Percentiles rank a stretch among this genome's conserved stretches.
Conservation (phyloP, 495 filamentous ascomycete species). For the Pseudevernia furfuracea region DNA sequence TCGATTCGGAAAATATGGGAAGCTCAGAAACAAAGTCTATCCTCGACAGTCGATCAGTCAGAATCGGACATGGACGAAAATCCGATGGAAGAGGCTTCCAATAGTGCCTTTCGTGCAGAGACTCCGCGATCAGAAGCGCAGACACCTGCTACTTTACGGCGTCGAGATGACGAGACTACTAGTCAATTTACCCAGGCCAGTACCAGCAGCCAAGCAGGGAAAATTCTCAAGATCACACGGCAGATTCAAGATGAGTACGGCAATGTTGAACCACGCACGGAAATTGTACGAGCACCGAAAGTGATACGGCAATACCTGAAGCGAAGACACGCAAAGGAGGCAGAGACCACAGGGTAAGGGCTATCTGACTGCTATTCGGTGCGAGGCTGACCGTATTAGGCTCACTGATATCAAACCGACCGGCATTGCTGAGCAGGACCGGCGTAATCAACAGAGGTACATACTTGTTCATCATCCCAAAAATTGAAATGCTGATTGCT, state of each 20-base stretch:
- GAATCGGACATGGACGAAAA: constrained; percentile 64
- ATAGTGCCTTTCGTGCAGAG: constrained; percentile 36
- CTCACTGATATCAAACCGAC: constrained; percentile 60
- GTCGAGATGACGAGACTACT: constrained; percentile 67
- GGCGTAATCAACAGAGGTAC: constrained; percentile 48
- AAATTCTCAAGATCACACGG: constrained; percentile 70
- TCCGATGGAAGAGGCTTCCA: constrained; percentile 47
- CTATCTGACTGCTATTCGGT: constrained; percentile 18
- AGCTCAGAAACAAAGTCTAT: constrained; percentile 70
- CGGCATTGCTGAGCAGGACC: constrained; percentile 65
- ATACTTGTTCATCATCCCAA: constrained; percentile 14
- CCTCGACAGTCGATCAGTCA: constrained; percentile 53
- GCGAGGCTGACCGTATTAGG: constrained; percentile 31
- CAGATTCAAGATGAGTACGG: constrained; percentile 55
- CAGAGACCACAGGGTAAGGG: constrained; percentile 59
- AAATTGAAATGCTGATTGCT: constrained; percentile 16
- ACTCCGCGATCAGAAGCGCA: constrained; percentile 56
- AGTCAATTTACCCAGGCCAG: constrained; percentile 82
- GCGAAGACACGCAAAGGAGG: constrained; percentile 47
- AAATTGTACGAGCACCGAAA: constrained; percentile 61
- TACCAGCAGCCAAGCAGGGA: constrained; percentile 56
- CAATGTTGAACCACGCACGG: constrained; percentile 48
- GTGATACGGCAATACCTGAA: constrained; percentile 62
- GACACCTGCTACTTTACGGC: constrained; percentile 45
- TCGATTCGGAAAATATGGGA: constrained; percentile 87